Base-by-base conservation (phyloP, 2,329 filamentous ascomycete genomes). In the Ceratocystis smalleyi region DNA sequence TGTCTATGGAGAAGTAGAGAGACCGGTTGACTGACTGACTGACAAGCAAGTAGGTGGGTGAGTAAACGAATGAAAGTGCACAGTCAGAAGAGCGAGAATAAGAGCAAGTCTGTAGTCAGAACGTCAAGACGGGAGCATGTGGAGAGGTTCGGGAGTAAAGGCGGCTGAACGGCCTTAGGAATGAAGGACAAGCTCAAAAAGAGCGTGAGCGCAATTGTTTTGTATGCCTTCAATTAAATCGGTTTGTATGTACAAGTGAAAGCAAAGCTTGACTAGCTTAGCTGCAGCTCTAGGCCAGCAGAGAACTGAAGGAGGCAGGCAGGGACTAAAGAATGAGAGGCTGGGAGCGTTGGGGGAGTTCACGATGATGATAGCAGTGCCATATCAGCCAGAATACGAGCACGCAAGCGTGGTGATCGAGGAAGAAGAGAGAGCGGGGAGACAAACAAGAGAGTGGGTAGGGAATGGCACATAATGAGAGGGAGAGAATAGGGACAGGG, bases 341-440 rank as follows among this genome's bases (percentile, higher is more conserved):
- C 49, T 40, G 40, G 49, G 35, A 49, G 59, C 30, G 30, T 22
- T 24, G n/a, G 54, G 15, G n/a, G 54, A 63, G 35, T 57, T 57
- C 54, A 57, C 54, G 54, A 57, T 57, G 27, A 30, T 57, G 27
- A 8, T 57, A 57, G 54, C 54, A 57, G 54, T 57, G 54, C 62
- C 62, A 64, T 64, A 64, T 59, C 62, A 57, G 27, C 43, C 49
- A 67, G 59, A 43, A 61, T 61, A 61, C 24, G 43, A 35, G 30
- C 45, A 63, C 47, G 49, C 35, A 54, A 57, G 32, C 61, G 47
- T 57, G 61, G 47, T 63, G 8, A 47, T 57, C 19, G 32, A 57
- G 49, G 30, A 51, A 15, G 24, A 24, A 27, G 59, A 65, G 66
- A 65, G 64, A 66, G 49, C 55, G 60, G 65, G n/a, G n/a, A 47